Conservation (phyloP, 2,329 filamentous ascomycete genomes). For the Penicillium psychrosexuale region DNA sequence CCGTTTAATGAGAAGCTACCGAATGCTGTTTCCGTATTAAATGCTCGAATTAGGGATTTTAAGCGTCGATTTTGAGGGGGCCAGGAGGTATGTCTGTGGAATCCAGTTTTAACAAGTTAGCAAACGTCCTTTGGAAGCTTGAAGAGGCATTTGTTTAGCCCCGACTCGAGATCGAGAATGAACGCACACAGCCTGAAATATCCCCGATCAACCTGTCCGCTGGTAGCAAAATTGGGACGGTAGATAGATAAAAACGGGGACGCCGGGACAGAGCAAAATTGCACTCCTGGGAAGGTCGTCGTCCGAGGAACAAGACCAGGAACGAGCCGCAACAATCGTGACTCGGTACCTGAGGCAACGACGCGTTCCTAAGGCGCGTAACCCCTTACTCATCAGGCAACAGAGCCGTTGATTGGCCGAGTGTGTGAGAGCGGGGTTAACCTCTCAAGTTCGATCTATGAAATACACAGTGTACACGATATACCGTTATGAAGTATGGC, state of each 20-base stretch:
- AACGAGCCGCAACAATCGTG: slow-evolving; percentile 21
- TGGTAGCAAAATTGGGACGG: slow-evolving; percentile 8
- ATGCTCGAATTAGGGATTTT: background rate
- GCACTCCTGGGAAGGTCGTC: slow-evolving; percentile 29
- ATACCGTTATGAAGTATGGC: too few species aligned
- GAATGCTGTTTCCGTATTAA: background rate
- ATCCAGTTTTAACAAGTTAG: slow-evolving; percentile 2
- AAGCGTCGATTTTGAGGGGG: background rate
- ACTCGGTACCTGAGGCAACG: slow-evolving; percentile 28
- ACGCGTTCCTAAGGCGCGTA: slow-evolving; percentile 25
- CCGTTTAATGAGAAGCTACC: background rate
- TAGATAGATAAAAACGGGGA: slow-evolving; percentile 17
- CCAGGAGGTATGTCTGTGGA: slow-evolving; percentile 11
- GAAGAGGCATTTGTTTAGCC: slow-evolving; percentile 8
- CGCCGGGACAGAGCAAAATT: slow-evolving; percentile 21
- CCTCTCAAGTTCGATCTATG: background rate
- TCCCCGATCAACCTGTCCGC: slow-evolving; percentile 21
- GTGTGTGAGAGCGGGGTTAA: background rate
- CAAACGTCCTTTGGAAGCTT: background rate
- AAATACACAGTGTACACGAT: background rate
- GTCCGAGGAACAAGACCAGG: slow-evolving; percentile 36
- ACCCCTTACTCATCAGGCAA: slow-evolving; percentile 11
- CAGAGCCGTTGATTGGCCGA: slow-evolving; percentile 9
- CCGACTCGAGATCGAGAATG: background rate
- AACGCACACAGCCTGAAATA: slow-evolving; percentile 29